A percentile compares a stretch with the other conserved stretches of the same genome.
Conservation (phyloP, 441 rosid species). For the Heliophila coronopifolia region DNA sequence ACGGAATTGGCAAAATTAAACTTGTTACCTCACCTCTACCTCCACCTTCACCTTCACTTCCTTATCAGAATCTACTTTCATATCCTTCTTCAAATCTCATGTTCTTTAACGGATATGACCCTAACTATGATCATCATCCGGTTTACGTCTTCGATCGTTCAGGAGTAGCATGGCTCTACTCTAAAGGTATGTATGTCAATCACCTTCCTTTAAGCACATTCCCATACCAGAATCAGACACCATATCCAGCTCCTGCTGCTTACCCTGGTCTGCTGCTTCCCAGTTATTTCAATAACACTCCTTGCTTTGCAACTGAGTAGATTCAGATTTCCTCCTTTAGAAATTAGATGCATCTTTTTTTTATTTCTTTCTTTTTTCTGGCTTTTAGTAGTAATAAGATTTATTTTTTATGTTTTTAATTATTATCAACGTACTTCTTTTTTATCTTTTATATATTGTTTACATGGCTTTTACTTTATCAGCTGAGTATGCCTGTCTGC, state of each 20-base stretch:
- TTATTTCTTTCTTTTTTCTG: not conserved
- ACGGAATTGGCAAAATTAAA: conserved; percentile 19
- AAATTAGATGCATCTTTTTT: conserved; percentile 10
- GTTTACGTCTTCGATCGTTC: not conserved
- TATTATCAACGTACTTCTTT: not conserved
- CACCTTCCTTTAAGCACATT: conserved; percentile 3
- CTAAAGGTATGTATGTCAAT: conserved; percentile 9
- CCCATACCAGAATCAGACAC: conserved; percentile 4
- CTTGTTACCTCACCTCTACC: not conserved
- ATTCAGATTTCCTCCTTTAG: conserved; percentile 12
- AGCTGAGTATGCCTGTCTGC: conserved; percentile 14
- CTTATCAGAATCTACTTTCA: conserved; percentile 14
- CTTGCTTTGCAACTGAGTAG: conserved; percentile 11
- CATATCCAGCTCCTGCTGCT: conserved; percentile 18
- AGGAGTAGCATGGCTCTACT: conserved; percentile 1
- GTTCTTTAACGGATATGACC: conserved; percentile 1
- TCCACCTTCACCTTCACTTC: not conserved
- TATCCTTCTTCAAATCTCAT: not conserved
- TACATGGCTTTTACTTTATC: conserved; percentile 19
- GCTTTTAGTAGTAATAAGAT: conserved; percentile 16
- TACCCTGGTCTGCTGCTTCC: conserved; percentile 9
- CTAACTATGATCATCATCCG: conserved; percentile 13
- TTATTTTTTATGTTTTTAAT: no score
- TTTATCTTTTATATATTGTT: conserved; percentile 16
- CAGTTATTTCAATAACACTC: conserved; percentile 3